Percentiles rank a stretch among this genome's conserved stretches.
These are phyloP conservation scores for Murraya paniculata DNA, from an alignment of 345 rosid genomes.

Conservation along the genomic window DNA sequence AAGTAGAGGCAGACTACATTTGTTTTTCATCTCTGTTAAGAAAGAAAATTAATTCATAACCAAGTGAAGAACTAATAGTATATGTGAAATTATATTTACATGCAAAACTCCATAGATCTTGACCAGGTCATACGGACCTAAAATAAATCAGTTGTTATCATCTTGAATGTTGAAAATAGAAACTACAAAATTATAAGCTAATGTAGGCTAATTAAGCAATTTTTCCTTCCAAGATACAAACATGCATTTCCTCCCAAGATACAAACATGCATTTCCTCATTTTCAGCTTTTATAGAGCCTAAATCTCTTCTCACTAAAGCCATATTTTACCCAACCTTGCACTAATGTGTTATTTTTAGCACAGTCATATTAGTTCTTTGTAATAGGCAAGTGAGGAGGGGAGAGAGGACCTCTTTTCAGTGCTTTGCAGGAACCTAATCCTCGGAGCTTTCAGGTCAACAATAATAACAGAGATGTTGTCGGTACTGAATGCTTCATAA, in stretches of 20 bases:
- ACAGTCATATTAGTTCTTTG: background rate
- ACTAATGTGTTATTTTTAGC: background rate
- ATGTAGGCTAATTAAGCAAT: background rate
- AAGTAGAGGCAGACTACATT: background rate
- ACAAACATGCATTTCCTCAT: background rate
- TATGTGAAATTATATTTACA: background rate
- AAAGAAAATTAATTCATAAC: background rate
- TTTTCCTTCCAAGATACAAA: background rate
- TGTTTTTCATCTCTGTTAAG: background rate
- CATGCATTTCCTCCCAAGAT: background rate
- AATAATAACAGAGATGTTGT: conserved; percentile 24
- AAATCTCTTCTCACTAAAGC: background rate
- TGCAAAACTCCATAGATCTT: too few relatives aligned
- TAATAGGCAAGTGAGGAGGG: background rate
- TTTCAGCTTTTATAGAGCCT: background rate
- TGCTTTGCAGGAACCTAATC: conserved; percentile 1
- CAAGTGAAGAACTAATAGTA: background rate
- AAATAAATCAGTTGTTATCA: too few relatives aligned
- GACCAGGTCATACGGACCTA: too few relatives aligned
- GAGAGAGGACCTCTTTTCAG: conserved; percentile 3
- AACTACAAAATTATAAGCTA: background rate
- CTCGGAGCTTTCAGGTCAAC: conserved; percentile 19
- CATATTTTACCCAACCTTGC: background rate
- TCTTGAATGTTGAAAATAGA: too few relatives aligned
- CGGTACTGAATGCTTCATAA: background rate